phyloP scores from a whole-genome alignment of 305 asterid genomes.

The Withania somnifera region DNA sequence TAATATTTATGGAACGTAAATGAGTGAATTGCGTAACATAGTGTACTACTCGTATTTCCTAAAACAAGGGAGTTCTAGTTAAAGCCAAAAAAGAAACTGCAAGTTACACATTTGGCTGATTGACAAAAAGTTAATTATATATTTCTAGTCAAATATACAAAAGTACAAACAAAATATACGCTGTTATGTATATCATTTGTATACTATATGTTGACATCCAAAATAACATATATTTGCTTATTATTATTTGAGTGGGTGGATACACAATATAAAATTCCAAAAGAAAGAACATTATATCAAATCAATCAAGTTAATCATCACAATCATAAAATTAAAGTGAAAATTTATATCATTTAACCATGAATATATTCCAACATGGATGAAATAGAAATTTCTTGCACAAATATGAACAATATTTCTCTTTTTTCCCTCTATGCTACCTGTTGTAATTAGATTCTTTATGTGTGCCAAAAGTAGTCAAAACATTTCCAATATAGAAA shows the following conservation, averaged over 20 bases:
- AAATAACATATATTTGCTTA: not conserved
- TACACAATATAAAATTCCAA: not conserved
- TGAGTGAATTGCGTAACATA: not conserved
- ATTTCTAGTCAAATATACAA: not conserved
- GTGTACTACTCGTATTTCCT: not conserved
- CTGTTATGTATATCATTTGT: not conserved
- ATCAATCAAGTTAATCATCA: not conserved
- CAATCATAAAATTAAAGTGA: not conserved
- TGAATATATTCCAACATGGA: not conserved
- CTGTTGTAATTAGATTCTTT: not conserved
- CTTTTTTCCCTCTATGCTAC: not conserved
- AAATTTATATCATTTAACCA: not conserved
- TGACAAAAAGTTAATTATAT: not conserved
- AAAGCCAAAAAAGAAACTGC: not conserved
- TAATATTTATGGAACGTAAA: not conserved
- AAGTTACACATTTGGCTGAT: not conserved
- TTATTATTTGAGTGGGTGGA: not conserved
- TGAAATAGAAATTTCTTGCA: not conserved
- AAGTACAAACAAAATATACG: too few species aligned
- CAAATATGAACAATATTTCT: not conserved
- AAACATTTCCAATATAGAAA: not conserved
- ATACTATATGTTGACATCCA: not conserved
- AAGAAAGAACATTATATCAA: not conserved
- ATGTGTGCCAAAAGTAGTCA: not conserved
- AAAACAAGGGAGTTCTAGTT: not conserved